These are phyloP conservation scores for Beauveria sp. DNA, from an alignment of 2,329 filamentous ascomycete species.

Conservation along the genomic window DNA sequence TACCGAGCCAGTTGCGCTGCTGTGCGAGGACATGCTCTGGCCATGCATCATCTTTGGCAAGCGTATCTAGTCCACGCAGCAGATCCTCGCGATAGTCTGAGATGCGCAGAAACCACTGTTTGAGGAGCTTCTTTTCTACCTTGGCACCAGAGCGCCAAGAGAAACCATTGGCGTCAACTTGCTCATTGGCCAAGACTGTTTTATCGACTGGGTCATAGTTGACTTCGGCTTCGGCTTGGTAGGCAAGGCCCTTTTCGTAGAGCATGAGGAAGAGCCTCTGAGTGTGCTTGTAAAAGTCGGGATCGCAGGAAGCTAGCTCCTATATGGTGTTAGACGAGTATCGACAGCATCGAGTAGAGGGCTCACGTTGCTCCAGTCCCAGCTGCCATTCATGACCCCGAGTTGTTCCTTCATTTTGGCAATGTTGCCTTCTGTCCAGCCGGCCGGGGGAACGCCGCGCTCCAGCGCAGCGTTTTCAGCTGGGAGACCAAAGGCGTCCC, in stretches of 20 bases:
- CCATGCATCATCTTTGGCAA: slow-evolving; percentile 61
- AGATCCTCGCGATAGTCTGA: slow-evolving; percentile 69
- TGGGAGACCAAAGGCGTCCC: slow-evolving; percentile 87
- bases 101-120: slow-evolving; percentile 87
- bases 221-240: slow-evolving; percentile 74
- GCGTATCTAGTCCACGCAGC: slow-evolving; percentile 59
- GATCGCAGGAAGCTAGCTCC: slow-evolving; percentile 80
- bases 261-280: slow-evolving; percentile 78
- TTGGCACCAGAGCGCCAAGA: slow-evolving; percentile 85
- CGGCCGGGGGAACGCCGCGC: slow-evolving; percentile 65
- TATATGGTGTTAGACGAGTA: slow-evolving; percentile 24
- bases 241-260: slow-evolving; percentile 66
- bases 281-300: slow-evolving; percentile 82
- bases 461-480: slow-evolving; percentile 90
- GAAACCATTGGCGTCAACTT: slow-evolving; percentile 76
- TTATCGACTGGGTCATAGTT: slow-evolving; percentile 88
- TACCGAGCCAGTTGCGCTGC: slow-evolving; percentile 85
- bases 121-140: slow-evolving; percentile 69
- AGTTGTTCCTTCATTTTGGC: slow-evolving; percentile 78
- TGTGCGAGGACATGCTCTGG: slow-evolving; percentile 75
- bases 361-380: slow-evolving; percentile 76
- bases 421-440: slow-evolving; percentile 78
- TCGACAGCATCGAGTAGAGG: slow-evolving; percentile 10
- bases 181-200: slow-evolving; percentile 86
- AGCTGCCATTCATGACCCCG: slow-evolving; percentile 68